Evolutionary conservation across 202 grass and related monocot species (phyloP), one percentile per base, ranked within the genome.

Genomic region (Digitaria exilis): DNA sequence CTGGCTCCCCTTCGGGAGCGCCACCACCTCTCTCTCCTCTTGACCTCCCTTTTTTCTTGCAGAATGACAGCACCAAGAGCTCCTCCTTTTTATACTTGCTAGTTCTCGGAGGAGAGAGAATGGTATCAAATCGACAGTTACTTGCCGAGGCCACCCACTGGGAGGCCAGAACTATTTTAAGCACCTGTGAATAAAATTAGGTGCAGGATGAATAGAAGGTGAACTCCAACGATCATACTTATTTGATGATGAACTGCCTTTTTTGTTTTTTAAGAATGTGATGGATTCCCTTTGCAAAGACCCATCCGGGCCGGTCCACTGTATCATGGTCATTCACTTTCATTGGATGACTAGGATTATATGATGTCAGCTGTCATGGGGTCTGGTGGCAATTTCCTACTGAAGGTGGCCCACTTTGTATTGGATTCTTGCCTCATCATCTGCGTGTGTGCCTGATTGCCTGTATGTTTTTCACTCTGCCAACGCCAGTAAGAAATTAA

Each of bases 11-110:
- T 72, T 37, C 32, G 14, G 89, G 80, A 84, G 81, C 77, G 77
- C 50, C 57, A 31, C 28, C 9, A 26, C 28, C 60, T 9, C n/a
- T 19, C 58, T 80, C 62, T 32, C 75, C 62, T 32, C 2, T 19
- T 9, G 11, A 44, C 19, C 67, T 44, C 29, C 31, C 37, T 43
- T 57, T 57, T 82, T 49, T 69, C 48, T 37, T 80, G 80, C 80
- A 71, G 56, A 71, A 76, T 26, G 55, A 43, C 22, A 65, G 63
- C 29, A 37, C 69, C 75, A 65, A 58, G 69, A 28, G 71, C 89
- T 39, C 68, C 63, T 25, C 75, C 66, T 16, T 71, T 90, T 65
- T 87, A 79, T 90, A 90, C 61, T 80, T 2, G 44, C 67, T 16
- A 39, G 43, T 64, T 45, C 62, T 61, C 4, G 24, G 50, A 62